Evolutionary conservation across 2,329 filamentous ascomycete genomes (phyloP).

Genomic region (Monosporascus cannonballus): DNA sequence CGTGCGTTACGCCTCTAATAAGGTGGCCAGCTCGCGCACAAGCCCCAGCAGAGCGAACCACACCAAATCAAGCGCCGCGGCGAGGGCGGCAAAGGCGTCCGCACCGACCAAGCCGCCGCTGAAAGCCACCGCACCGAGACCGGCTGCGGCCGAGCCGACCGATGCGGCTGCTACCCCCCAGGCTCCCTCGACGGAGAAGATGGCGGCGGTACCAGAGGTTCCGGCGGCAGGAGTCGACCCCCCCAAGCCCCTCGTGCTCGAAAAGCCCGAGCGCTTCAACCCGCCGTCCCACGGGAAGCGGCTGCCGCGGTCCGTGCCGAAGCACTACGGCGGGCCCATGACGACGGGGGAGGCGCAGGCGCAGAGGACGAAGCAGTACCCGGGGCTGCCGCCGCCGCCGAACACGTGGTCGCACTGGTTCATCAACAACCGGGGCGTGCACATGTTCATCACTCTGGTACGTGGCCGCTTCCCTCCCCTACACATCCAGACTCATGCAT

Average conservation of each 20-base stretch:
- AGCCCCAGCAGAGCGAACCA: slow-evolving; percentile 39
- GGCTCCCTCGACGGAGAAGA: background rate
- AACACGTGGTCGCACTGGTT: slow-evolving; percentile 83
- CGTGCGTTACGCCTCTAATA: slow-evolving; percentile 29
- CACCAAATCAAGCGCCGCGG: slow-evolving; percentile 31
- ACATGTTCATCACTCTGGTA: slow-evolving; percentile 81
- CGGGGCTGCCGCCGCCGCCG: slow-evolving; percentile 79
- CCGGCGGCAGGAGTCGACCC: slow-evolving; percentile 13
- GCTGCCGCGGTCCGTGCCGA: slow-evolving; percentile 48
- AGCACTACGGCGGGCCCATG: slow-evolving; percentile 69
- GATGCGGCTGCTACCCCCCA: slow-evolving; percentile 9
- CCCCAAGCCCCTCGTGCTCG: slow-evolving; percentile 64
- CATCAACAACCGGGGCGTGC: slow-evolving; percentile 68
- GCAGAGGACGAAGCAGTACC: slow-evolving; percentile 70
- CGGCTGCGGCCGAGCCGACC: slow-evolving; percentile 1
- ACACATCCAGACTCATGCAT: too few relatives aligned
- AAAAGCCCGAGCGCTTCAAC: slow-evolving; percentile 83
- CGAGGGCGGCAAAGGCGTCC: slow-evolving; percentile 18
- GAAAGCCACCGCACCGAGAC: slow-evolving; percentile 9
- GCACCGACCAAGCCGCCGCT: slow-evolving; percentile 17
- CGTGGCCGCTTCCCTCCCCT: slow-evolving; percentile 17
- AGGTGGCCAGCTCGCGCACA: slow-evolving; percentile 20
- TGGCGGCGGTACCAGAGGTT: background rate
- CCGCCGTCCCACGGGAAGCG: slow-evolving; percentile 83
- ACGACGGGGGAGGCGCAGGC: slow-evolving; percentile 58